Evolutionary conservation across 805 yeast genomes (phyloP).

Genomic region (Lipomyces yamanashiensis): DNA sequence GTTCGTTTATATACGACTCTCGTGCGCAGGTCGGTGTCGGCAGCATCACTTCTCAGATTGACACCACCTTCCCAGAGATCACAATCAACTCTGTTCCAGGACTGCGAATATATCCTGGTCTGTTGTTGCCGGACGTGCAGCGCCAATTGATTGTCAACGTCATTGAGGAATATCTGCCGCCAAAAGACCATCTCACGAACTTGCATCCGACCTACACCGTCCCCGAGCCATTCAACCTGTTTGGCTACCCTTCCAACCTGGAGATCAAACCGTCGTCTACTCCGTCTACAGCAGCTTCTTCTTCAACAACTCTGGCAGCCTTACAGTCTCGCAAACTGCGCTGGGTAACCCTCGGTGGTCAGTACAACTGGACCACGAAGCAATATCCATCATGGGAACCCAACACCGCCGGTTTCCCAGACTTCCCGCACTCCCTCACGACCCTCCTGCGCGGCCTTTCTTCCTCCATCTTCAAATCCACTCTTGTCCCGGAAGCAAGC

Average conservation of each 20-base stretch:
- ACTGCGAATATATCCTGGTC: slow-evolving; percentile 40
- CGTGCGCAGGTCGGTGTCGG: slow-evolving; percentile 5
- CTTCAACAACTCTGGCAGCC: slow-evolving; percentile 10
- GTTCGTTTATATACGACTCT: slow-evolving; percentile 10
- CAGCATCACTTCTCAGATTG: neutral
- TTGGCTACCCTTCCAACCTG: slow-evolving; percentile 30
- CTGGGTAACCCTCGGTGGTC: slow-evolving; percentile 56
- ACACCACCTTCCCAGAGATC: slow-evolving; percentile 23
- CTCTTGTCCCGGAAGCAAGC: slow-evolving; percentile 47
- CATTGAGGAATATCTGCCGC: slow-evolving; percentile 44
- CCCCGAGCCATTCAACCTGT: slow-evolving; percentile 44
- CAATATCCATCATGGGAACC: slow-evolving; percentile 48
- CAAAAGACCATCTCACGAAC: slow-evolving; percentile 46
- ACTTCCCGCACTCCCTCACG: slow-evolving; percentile 34
- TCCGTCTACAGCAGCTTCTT: slow-evolving; percentile 3
- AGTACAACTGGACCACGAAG: slow-evolving; percentile 52
- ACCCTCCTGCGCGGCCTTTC: slow-evolving; percentile 23
- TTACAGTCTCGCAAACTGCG: slow-evolving; percentile 42
- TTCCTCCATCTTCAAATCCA: neutral
- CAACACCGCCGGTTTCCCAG: slow-evolving; percentile 36
- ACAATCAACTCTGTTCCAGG: slow-evolving; percentile 46
- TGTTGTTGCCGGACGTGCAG: slow-evolving; percentile 42
- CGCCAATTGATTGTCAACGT: slow-evolving; percentile 41
- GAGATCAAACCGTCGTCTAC: slow-evolving; percentile 1
- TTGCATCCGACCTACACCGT: slow-evolving; percentile 45